Base-by-base conservation (phyloP, 176 grass and related monocot genomes). In the Rhynchospora pubera region DNA sequence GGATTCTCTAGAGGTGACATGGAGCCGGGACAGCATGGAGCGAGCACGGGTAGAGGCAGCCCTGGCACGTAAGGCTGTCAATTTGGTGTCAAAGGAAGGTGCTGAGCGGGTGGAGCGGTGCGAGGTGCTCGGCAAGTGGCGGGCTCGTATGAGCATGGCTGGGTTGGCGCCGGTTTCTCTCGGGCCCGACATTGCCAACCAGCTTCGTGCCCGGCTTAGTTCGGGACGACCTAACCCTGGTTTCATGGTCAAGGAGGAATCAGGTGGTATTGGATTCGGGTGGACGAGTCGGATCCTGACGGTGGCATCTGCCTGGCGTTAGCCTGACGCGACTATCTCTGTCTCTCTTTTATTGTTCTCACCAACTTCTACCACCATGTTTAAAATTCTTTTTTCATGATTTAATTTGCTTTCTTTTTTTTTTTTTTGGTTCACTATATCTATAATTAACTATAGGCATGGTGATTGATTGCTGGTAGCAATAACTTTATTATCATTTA, bases 51-150 rank as follows among this genome's bases (percentile, higher is more conserved):
- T 90, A 1, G 93, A 93, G 85, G 71, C 87, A 5, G 91, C 87
- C 15, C 83, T 97, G 81, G 59, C 77, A 15, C 88, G 55, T 79
- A 89, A 81, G 83, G 89, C 89, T 18, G 83, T 86, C 1, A 97
- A 93, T 87, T 90, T 88, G 59, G 85, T 97, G 26, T 91, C 87
- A 16, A 82, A 84, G 19, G 94, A 97, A n/a, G 91, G 93, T 7
- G 14, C 89, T 4, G 91, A 93, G 72, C 87, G 91, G 83, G 77
- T 97, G 12, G 91, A 97, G 81, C 91, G 94, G 43, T 97, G 91
- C 87, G 94, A 93, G 87, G 84, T 97, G 5, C 89, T 88, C 85
- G 91, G 94, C 51, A 97, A 97, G 69, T 97, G 94, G 91, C 91
- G 91, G 48, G 85, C 93, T 21, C 59, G 94, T 70, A 88, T 97